A percentile compares a stretch with the other conserved stretches of the same genome.
These are phyloP conservation scores for Vaccinium darrowii DNA, from an alignment of 148 eudicot genomes.

Conservation along the genomic window DNA sequence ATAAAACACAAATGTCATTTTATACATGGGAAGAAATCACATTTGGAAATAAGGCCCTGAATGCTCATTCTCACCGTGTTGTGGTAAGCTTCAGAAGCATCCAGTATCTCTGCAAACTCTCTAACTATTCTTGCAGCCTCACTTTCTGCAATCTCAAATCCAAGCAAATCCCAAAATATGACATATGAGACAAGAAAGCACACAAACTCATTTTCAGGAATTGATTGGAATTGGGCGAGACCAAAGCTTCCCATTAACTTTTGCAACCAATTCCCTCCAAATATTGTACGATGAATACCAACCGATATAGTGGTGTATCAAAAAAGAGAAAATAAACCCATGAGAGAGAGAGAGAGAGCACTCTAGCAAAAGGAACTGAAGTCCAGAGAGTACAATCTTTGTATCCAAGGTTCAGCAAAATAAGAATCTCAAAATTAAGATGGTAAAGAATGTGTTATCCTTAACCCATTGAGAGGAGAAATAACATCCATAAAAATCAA, in stretches of 20 bases:
- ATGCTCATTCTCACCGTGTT: constrained; percentile 31
- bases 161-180: constrained; percentile 20
- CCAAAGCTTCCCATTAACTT: constrained; percentile 6
- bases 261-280: background rate
- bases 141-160: constrained; percentile 45
- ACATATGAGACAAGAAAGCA: background rate
- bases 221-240: background rate
- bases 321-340: background rate
- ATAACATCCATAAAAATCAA: background rate
- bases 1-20: constrained; percentile 6
- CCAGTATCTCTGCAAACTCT: constrained; percentile 75
- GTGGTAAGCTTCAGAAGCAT: constrained; percentile 52
- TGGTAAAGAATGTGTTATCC: background rate
- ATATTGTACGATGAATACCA: background rate
- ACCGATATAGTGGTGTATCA: background rate
- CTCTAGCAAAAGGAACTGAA: background rate
- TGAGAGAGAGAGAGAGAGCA: background rate
- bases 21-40: background rate
- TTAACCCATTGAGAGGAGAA: background rate
- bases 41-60: background rate
- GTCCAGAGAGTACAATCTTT: background rate
- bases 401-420: background rate
- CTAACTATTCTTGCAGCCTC: constrained; percentile 57
- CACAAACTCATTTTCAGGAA: background rate
- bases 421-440: background rate